phyloP scores from a whole-genome alignment of 2,329 filamentous ascomycete species.

The Ophioceras dolichostomum region DNA sequence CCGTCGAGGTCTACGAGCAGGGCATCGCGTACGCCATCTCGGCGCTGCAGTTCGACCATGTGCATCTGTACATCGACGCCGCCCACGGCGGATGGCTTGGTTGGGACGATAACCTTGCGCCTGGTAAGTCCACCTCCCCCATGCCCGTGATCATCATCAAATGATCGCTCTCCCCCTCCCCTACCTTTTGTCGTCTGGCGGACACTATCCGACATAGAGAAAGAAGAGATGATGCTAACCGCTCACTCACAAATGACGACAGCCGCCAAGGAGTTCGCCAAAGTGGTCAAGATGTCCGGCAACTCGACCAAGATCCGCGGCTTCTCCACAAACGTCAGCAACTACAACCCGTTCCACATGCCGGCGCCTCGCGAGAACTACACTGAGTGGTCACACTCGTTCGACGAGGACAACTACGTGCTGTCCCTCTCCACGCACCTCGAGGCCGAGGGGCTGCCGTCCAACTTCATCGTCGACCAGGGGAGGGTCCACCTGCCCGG shows the following conservation, averaged over 20 bases:
- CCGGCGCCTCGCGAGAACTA: constrained; percentile 24
- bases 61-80: constrained; percentile 27
- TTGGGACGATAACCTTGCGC: constrained; percentile 24
- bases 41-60: constrained; percentile 22
- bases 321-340: constrained; percentile 21
- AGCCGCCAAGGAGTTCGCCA: constrained; percentile 26
- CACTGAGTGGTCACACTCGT: constrained; percentile 25
- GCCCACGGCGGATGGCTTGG: constrained; percentile 30
- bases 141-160: too few species aligned
- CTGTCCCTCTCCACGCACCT: constrained; percentile 23
- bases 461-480: constrained; percentile 31
- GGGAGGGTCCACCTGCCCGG: constrained; percentile 24
- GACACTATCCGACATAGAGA: too few species aligned
- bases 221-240: too few species aligned
- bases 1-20: constrained; percentile 23
- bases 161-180: too few species aligned
- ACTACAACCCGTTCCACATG: constrained; percentile 23
- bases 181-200: too few species aligned
- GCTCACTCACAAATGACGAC: too few species aligned
- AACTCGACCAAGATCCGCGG: constrained; percentile 21
- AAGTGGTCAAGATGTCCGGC: constrained; percentile 22
- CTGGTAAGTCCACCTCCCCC: constrained; percentile 14
- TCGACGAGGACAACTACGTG: constrained; percentile 27
- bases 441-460: constrained; percentile 23
- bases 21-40: constrained; percentile 28